Base-by-base conservation (phyloP, 805 yeast genomes). In the Kregervanrija fluxuum region DNA sequence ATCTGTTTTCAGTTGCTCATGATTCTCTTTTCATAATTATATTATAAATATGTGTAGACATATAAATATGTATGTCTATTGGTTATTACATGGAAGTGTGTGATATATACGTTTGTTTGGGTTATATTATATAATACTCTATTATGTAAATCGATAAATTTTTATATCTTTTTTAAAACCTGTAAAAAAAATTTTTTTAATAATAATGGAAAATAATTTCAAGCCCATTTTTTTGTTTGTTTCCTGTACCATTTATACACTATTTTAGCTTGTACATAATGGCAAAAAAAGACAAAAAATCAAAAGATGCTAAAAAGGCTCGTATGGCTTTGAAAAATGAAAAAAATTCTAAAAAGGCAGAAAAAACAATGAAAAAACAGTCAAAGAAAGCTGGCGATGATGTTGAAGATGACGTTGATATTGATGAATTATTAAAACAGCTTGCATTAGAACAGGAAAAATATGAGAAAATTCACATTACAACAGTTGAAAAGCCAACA, bases 261-360 rank as follows among this genome's bases (percentile, higher is more conserved):
- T 11, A 12, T 13, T 22, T 17, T 16, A 28, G 6, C 15, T 39
- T 43, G 46, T 42, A 37, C 15, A 46, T 12, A 8, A 90, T 90
- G 97, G 97, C 91, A 12, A 91, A 90, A 68, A 69, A 79, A 56
- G 82, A 73, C 49, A 88, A 87, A 67, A 86, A 88, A 64, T 81
- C 86, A 53, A 89, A 88, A 64, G 96, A 86, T 40, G 87, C 95
- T 54, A 88, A 88, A 65, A 89, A 88, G 74, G 95, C 93, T 16
- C 78, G 95, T 40, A 70, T 83, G 30, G 95, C 91, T 33, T 87
- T 77, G 51, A 91, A 91, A 68, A 79, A 76, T 49, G 80, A 82
- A 64, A 91, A 91, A 64, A 83, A 78, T 42, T 73, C 70, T 42
- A 68, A 78, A 42, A 91, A 93, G 60, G 81, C 93, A 8, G 93